Evolutionary conservation across 768 basidiomycete genomes (phyloP).

Genomic region (Termitomyces sp.): DNA sequence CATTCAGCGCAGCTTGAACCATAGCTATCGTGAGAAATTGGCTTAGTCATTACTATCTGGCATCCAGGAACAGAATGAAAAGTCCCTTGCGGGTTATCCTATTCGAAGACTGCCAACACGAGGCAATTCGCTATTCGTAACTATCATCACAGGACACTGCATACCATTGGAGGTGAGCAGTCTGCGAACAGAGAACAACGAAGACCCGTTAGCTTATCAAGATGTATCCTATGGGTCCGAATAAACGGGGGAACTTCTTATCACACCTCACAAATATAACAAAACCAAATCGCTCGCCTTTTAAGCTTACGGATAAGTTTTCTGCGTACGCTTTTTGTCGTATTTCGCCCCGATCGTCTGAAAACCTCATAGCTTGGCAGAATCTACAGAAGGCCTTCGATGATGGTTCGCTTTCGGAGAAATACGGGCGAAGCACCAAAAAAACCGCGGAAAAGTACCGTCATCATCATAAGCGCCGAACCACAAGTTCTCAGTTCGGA

Average conservation of each 20-base stretch:
- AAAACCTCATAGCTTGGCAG: background rate
- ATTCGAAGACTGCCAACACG: too few relatives aligned
- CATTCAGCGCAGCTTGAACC: too few relatives aligned
- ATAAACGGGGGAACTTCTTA: conserved; percentile 24
- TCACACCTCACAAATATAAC: conserved; percentile 17
- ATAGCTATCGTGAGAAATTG: too few relatives aligned
- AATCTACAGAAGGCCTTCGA: background rate
- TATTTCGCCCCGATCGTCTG: background rate
- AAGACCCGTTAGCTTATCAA: conserved; percentile 22
- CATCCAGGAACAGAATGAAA: too few relatives aligned
- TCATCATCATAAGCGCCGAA: background rate
- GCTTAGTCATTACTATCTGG: too few relatives aligned
- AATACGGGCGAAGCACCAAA: background rate
- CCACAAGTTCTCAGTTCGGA: background rate
- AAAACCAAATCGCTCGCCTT: background rate
- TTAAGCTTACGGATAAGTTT: background rate
- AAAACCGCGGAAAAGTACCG: background rate
- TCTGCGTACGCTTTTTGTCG: background rate
- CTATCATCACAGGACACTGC: too few relatives aligned
- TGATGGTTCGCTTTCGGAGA: background rate
- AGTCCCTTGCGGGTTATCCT: too few relatives aligned
- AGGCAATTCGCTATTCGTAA: too few relatives aligned
- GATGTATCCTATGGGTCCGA: conserved; percentile 30
- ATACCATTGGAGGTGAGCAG: conserved; percentile 18
- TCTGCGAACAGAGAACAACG: conserved; percentile 32